Evolutionary conservation across 208 protist species (phyloP), one percentile per base, ranked within the genome.

Genomic region (Acanthamoeba healyi): DNA sequence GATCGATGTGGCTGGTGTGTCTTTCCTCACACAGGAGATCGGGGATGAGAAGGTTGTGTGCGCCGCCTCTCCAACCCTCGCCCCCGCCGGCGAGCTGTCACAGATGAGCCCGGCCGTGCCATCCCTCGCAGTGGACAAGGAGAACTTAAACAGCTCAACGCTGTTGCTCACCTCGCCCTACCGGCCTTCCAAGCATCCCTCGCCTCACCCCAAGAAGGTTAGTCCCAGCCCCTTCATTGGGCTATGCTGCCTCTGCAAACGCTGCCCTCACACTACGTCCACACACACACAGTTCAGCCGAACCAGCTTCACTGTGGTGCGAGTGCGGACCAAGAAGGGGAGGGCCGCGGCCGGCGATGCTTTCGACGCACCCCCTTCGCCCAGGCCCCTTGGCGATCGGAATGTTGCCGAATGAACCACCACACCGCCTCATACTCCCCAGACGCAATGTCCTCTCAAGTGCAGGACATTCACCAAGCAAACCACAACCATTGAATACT

Each of bases 131-230:
- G 0, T 61, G 34, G 77, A 86, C 77, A 86, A 86, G 77, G 77
- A 86, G 44, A 86, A 86, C 44, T 4, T 58, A 24, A 44, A 86
- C 12, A 86, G 58, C 46, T 24, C 67, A 46, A n/a, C n/a, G n/a
- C n/a, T 79, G 67, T 15, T 79, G 77, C 38, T 58, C 10, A 40
- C 44, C 24, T 86, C 77, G 77, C 77, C 77, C n/a, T 86, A 49
- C 29, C 77, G 26, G 29, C 61, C 70, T 40, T 49, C 77, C 7
- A 86, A 86, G 77, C 42, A 86, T 4, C 77, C 77, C n/a, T 86
- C 77, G 40, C 77, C 77, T 22, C 77, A 86, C 34, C 77, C 77
- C 40, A 86, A 61, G 44, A 86, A 86, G 77, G 77, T 86, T 32
- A 7, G 36, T 44, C 38, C n/a, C n/a, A n/a, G n/a, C n/a, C n/a